These are phyloP conservation scores for Zygosaccharomyces sapae DNA, from an alignment of 1,139 yeast genomes.

Conservation along the genomic window DNA sequence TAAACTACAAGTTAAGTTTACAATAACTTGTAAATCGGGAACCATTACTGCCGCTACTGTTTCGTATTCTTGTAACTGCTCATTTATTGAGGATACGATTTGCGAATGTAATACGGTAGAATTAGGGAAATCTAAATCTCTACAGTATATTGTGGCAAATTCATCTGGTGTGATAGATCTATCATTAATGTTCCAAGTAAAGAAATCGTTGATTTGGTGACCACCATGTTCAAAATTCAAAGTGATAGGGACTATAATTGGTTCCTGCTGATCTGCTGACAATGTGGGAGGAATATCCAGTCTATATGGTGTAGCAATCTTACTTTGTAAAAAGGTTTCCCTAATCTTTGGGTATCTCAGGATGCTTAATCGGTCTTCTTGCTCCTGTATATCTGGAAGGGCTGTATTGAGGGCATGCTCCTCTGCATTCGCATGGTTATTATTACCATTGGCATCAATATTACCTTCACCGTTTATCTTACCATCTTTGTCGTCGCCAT, in stretches of 20 bases:
- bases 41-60: conserved; percentile 59
- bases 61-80: conserved; percentile 75
- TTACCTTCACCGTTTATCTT: conserved; percentile 26
- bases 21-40: conserved; percentile 69
- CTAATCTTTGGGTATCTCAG: conserved; percentile 35
- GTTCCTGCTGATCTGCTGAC: conserved; percentile 25
- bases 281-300: conserved; percentile 21
- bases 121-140: conserved; percentile 75
- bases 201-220: conserved; percentile 68
- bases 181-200: conserved; percentile 89
- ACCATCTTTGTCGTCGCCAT: conserved; percentile 27
- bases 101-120: conserved; percentile 52
- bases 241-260: conserved; percentile 70
- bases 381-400: conserved; percentile 35
- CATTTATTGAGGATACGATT: conserved; percentile 65
- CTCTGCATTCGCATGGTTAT: conserved; percentile 14
- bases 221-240: conserved; percentile 65
- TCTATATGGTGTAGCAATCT: conserved; percentile 33
- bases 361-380: conserved; percentile 30
- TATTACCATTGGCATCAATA: conserved; percentile 18
- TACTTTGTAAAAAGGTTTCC: conserved; percentile 35
- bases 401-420: too few relatives aligned
- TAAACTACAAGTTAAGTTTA: conserved; percentile 76
- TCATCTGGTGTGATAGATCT: conserved; percentile 73
- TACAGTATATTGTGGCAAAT: conserved; percentile 74